Conservation (phyloP, 371 early-diverging fungal species). For the Umbelopsis sp. region DNA sequence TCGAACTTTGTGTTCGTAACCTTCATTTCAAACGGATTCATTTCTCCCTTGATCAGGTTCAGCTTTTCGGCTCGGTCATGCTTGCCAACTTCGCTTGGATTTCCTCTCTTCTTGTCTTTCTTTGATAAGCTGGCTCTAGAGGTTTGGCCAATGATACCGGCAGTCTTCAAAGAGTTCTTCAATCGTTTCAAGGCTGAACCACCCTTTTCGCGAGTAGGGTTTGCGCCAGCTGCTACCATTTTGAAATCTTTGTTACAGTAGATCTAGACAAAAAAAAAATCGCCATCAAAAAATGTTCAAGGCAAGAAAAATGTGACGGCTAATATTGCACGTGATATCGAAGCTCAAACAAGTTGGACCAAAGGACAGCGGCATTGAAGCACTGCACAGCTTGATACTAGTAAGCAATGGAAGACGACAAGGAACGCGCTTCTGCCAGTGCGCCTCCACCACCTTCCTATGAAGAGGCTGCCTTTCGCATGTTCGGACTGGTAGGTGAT, state of each 20-base stretch:
- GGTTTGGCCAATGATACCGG: constrained; percentile 79
- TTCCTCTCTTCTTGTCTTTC: constrained; percentile 66
- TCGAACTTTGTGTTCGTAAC: constrained; percentile 78
- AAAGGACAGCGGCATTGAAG: neutral
- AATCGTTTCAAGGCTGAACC: constrained; percentile 82
- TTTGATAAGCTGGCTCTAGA: constrained; percentile 63
- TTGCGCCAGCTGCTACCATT: constrained; percentile 30
- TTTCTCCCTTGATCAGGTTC: constrained; percentile 56
- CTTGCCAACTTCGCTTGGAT: constrained; percentile 57
- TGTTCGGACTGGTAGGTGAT: constrained; percentile 35
- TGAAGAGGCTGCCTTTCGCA: constrained; percentile 34
- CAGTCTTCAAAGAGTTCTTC: constrained; percentile 70
- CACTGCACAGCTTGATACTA: neutral
- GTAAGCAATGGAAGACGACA: constrained; percentile 7
- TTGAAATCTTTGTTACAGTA: neutral
- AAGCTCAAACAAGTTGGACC: neutral
- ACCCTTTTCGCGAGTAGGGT: constrained; percentile 37
- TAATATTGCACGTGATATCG: neutral
- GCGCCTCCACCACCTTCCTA: constrained; percentile 14
- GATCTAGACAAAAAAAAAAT: neutral
- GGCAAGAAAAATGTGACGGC: constrained; percentile 9
- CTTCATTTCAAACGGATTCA: constrained; percentile 93
- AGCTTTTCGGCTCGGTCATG: constrained; percentile 58
- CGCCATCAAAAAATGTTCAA: constrained; percentile 1
- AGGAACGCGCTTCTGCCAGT: neutral